phyloP scores from a whole-genome alignment of 345 rosid genomes.

The Schrenkiella parvula region DNA sequence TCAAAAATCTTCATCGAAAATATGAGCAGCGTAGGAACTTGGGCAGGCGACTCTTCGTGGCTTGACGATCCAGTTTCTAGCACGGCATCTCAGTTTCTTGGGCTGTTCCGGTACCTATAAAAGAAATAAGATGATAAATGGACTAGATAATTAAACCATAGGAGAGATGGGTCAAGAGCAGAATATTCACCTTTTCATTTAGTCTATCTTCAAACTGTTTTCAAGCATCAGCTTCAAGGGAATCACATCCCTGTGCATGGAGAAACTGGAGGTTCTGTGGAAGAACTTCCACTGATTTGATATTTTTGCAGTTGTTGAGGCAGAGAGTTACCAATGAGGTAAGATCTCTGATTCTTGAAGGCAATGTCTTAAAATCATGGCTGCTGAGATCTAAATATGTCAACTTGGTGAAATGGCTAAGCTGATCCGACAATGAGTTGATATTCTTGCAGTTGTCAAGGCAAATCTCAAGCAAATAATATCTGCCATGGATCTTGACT shows the following conservation, averaged over 20 bases:
- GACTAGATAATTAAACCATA: neutral
- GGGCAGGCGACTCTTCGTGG: neutral
- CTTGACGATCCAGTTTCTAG: neutral
- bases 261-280: constrained; percentile 7
- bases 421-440: neutral
- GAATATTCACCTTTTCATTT: neutral
- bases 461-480: constrained; percentile 16
- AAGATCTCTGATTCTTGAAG: neutral
- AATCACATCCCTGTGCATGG: constrained; percentile 6
- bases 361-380: constrained; percentile 9
- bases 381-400: constrained; percentile 9
- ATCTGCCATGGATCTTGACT: neutral
- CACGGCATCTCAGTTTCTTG: neutral
- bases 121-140: neutral
- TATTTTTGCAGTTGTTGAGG: constrained; percentile 9
- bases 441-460: constrained; percentile 19
- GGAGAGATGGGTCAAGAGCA: neutral
- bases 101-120: neutral
- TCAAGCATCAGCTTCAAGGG: neutral
- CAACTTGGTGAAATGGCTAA: neutral
- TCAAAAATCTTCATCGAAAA: too few species aligned
- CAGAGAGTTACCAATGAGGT: constrained; percentile 6
- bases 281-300: neutral
- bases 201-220: neutral
- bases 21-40: neutral